Evolutionary conservation across 805 yeast species (phyloP), one percentile per base, ranked within the genome.

Genomic region (Candida suzukii): DNA sequence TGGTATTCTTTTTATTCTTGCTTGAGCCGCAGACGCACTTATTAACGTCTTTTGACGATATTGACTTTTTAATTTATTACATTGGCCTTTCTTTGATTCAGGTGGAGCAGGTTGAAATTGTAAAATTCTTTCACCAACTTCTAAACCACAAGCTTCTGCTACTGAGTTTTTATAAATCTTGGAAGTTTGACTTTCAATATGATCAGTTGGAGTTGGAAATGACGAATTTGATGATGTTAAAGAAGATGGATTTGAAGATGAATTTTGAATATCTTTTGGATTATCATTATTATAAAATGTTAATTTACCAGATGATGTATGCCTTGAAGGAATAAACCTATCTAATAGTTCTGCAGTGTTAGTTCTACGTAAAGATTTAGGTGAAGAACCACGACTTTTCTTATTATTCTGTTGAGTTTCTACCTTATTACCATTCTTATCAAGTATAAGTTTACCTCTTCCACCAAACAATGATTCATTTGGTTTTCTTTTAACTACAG

Each of bases 101-200:
- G 97, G 97, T 10, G 96, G 88, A 18, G 73, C 64, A n/a, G 93
- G 95, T 58, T 86, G 83, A 61, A 84, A 91, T 52, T 87, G 88
- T 44, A 91, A 66, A 30, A 93, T 86, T 47, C 96, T 70, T 46
- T 86, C 83, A 46, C 87, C 83, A 53, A 85, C 75, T 43, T 84
- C 82, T 38, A 88, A 68, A 0, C 99, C 98, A 60, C 97, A 91
- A 0, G 97, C 98, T 56, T 84, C 84, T 0, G 97, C 98, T 2
- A 91, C 95, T 22, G 87, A 81, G 52, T 78, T 77, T 58, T 83
- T 83, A 54, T 86, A 87, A 5, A 74, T 71, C 46, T 71, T 68
- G 9, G 73, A 62, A 3, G 76, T 73, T 52, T 74, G 78, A 3
- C 73, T 73, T 48, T 69, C 70, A 35, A 76, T 74, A 52, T 76